phyloP scores from a whole-genome alignment of 345 rosid genomes.

The Euphorbia tirucalli region DNA sequence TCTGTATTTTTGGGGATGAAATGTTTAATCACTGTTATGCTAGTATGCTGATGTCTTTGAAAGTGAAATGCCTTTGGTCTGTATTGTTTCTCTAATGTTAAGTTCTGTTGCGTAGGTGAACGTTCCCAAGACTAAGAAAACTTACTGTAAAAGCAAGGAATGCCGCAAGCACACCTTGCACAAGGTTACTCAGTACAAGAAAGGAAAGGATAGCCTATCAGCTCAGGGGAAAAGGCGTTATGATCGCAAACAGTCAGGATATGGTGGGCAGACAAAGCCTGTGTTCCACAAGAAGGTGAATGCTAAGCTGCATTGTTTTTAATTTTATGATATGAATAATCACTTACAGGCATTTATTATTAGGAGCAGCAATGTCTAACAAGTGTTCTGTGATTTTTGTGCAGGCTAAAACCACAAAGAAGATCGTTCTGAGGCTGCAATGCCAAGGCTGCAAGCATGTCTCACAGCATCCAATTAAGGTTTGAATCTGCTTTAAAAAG shows the following conservation, averaged over 20 bases:
- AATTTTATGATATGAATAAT: neutral
- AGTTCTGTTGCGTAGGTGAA: slow-evolving; percentile 49
- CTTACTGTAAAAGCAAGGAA: slow-evolving; percentile 25
- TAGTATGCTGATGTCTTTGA: neutral
- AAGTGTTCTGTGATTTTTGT: no score
- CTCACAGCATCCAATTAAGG: slow-evolving; percentile 18
- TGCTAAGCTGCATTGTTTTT: neutral
- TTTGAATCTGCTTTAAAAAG: neutral
- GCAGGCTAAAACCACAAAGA: slow-evolving; percentile 17
- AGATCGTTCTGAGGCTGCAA: slow-evolving; percentile 13
- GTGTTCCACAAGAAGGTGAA: slow-evolving; percentile 33
- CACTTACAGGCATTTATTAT: neutral
- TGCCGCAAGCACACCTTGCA: slow-evolving; percentile 23
- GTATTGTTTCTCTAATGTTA: neutral
- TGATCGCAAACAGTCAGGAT: slow-evolving; percentile 29
- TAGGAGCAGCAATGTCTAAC: neutral
- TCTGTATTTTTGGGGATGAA: neutral
- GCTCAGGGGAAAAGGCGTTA: slow-evolving; percentile 21
- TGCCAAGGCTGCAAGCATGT: slow-evolving; percentile 16
- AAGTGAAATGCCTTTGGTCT: neutral
- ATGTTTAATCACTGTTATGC: neutral
- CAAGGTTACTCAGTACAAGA: slow-evolving; percentile 25
- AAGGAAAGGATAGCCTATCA: slow-evolving; percentile 22
- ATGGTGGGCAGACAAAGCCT: slow-evolving; percentile 33
- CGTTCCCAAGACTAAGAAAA: slow-evolving; percentile 80